Evolutionary conservation across 1,284 basidiomycete genomes (phyloP).

Genomic region (Cystobasidium slooffiae): DNA sequence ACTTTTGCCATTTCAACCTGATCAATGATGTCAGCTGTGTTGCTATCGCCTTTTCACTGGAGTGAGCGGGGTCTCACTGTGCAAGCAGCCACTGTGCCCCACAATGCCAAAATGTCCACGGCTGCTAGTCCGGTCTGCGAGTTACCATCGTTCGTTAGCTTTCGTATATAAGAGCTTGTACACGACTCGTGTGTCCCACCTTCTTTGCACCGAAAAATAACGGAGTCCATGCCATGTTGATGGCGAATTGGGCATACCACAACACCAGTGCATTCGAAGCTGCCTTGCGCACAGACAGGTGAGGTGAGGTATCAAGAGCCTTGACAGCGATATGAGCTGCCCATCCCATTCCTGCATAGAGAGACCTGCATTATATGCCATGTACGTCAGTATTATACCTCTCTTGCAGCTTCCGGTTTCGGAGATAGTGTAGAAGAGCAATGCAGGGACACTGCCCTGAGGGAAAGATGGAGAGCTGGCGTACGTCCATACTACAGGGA

Average conservation of each 20-base stretch:
- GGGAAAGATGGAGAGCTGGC: not conserved
- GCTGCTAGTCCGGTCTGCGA: constrained; percentile 63
- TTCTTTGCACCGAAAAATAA: constrained; percentile 68
- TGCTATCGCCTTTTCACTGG: constrained; percentile 48
- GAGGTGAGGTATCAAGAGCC: constrained; percentile 62
- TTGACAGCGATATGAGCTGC: constrained; percentile 70
- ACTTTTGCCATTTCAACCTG: constrained; percentile 54
- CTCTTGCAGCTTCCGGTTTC: not conserved
- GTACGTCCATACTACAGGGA: constrained; percentile 47
- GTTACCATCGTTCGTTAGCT: too few relatives aligned
- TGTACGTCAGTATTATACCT: too few relatives aligned
- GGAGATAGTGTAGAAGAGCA: not conserved
- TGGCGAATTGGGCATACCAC: constrained; percentile 71
- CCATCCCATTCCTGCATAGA: constrained; percentile 60
- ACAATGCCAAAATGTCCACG: constrained; percentile 66
- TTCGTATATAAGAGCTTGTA: too few relatives aligned
- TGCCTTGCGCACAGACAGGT: constrained; percentile 57
- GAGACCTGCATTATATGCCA: not conserved
- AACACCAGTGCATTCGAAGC: constrained; percentile 65
- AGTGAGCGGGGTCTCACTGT: constrained; percentile 60
- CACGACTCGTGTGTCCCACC: constrained; percentile 55
- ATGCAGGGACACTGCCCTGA: not conserved
- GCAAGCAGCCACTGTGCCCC: constrained; percentile 67
- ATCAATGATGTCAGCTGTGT: not conserved
- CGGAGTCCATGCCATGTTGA: constrained; percentile 73